A percentile compares a stretch with the other conserved stretches of the same genome.
phyloP scores from a whole-genome alignment of 305 asterid species.

The Rubia balearica region DNA sequence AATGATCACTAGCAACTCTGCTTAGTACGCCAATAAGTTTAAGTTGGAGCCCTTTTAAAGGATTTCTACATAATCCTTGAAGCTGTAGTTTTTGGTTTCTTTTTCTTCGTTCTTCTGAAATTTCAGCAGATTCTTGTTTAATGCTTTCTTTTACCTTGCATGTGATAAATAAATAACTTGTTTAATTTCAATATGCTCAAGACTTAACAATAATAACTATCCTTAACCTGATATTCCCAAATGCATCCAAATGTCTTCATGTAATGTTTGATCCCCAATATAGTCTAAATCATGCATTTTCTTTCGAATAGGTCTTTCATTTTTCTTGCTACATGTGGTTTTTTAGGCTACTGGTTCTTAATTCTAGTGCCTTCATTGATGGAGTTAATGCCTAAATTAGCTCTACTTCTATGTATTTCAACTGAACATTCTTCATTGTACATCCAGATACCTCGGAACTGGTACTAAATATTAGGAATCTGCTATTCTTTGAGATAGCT shows the following conservation, averaged over 20 bases:
- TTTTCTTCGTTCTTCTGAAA: neutral
- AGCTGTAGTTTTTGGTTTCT: neutral
- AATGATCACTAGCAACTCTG: neutral
- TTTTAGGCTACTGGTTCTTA: neutral
- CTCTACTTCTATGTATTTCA: neutral
- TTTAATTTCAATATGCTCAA: neutral
- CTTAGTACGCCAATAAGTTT: neutral
- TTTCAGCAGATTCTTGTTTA: neutral
- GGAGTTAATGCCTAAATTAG: neutral
- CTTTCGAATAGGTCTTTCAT: conserved; percentile 2
- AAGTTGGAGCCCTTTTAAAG: neutral
- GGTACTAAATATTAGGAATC: neutral
- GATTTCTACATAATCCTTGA: neutral
- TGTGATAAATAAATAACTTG: neutral
- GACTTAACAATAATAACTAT: neutral
- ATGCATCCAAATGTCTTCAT: neutral
- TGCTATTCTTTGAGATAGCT: neutral
- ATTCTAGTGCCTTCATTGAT: neutral
- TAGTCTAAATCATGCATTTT: neutral
- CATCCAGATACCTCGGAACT: neutral
- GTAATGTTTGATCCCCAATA: neutral
- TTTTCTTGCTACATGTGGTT: neutral
- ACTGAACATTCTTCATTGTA: neutral
- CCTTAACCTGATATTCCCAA: neutral
- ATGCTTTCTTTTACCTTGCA: neutral